phyloP scores from a whole-genome alignment of 805 yeast species.

The Hanseniaspora taiwanica region DNA sequence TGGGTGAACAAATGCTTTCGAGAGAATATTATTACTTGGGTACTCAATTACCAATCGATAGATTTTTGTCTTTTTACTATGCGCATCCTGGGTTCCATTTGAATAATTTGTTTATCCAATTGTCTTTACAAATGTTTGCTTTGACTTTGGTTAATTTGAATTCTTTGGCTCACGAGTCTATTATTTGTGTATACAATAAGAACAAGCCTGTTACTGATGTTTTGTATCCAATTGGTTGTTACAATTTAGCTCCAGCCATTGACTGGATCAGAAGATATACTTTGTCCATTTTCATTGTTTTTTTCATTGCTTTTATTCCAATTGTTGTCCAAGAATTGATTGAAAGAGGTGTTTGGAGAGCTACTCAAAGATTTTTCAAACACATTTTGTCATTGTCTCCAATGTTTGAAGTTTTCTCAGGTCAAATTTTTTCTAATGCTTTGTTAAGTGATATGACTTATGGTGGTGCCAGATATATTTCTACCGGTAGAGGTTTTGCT shows the following conservation, averaged over 20 bases:
- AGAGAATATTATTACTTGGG: constrained; percentile 75
- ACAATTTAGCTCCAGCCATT: constrained; percentile 58
- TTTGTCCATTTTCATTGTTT: constrained; percentile 67
- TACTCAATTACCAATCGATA: constrained; percentile 66
- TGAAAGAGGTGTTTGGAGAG: constrained; percentile 72
- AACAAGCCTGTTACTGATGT: constrained; percentile 57
- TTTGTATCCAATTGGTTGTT: constrained; percentile 55
- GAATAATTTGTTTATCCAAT: constrained; percentile 64
- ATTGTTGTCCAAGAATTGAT: constrained; percentile 66
- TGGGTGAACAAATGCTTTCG: constrained; percentile 83
- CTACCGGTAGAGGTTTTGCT: constrained; percentile 81
- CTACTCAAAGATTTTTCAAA: constrained; percentile 52
- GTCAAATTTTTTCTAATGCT: constrained; percentile 65
- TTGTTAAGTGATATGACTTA: constrained; percentile 57
- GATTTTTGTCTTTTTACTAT: constrained; percentile 71
- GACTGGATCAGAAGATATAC: constrained; percentile 78
- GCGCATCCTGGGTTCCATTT: constrained; percentile 84
- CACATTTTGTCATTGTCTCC: constrained; percentile 65
- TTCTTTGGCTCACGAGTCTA: constrained; percentile 59
- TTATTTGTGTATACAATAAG: constrained; percentile 53
- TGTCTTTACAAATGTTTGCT: constrained; percentile 62
- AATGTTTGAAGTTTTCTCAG: constrained; percentile 71
- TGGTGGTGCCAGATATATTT: constrained; percentile 80
- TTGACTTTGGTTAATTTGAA: constrained; percentile 58
- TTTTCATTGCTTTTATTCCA: constrained; percentile 70